Base-by-base conservation (phyloP, 352 stramenopile genomes). In the Phytophthora quininea region DNA sequence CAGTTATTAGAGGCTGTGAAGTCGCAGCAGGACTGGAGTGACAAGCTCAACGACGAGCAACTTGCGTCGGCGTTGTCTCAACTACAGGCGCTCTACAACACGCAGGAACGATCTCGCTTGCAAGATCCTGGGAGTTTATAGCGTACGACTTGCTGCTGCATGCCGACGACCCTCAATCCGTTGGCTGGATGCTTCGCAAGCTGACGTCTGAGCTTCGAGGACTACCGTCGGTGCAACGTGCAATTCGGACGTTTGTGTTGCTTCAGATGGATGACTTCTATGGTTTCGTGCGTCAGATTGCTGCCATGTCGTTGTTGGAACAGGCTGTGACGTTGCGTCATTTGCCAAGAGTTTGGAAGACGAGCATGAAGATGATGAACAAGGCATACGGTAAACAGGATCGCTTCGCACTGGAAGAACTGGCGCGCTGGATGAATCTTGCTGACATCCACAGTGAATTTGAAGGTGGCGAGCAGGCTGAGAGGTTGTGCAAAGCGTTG, bases 21-120 rank as follows among this genome's bases (percentile, higher is more conserved):
- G 11, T 27, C 47, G 19, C 42, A 62, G 40, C 51, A 71, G 45
- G 62, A 80, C 15, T 93, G 85, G 85, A 93, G 85, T 52, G 81
- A 91, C 59, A 79, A 74, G 37, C 67, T 93, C 9, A 88, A 93
- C 54, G 74, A 90, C 55, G 75, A 93, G 46, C 85, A 93, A 58
- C 69, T 93, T 30, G 67, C 64, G 32, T 93, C 85, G 3, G 82
- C 85, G 19, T 57, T 93, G 15, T 73, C 76, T 1, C 73, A 89
- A 52, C 66, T 93, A 2, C 76, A 84, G 31, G 67, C 48, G 35
- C 68, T 88, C 42, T 88, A 80, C 45, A 53, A 50, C 4, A 47
- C 54, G 37, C 51, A 71, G 24, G 52, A 70, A n/a, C n/a, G n/a
- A n/a, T n/a, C 53, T 3, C 62, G 69, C 14, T 24, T 73, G 33